Base-by-base conservation (phyloP, 2,329 filamentous ascomycete species). In the Fusarium subtropicale region DNA sequence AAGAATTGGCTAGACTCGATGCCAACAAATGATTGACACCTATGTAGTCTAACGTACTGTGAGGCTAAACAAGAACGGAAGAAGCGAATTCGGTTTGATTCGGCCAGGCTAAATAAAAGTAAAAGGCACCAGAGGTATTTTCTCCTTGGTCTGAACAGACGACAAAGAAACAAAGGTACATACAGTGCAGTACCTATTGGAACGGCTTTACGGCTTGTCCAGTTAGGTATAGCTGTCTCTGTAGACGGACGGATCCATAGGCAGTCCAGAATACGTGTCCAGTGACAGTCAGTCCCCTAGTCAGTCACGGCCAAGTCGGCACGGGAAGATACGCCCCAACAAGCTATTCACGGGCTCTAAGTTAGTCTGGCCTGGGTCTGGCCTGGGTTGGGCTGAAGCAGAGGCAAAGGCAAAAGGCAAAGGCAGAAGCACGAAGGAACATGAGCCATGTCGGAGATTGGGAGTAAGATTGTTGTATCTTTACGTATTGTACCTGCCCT, bases 281-380 rank as follows among this genome's bases (percentile, higher is more conserved):
- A 53, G 38, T 45, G 36, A 39, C 26, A 42, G n/a, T 52, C 47
- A 42, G 20, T 10, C 22, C 57, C 57, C 47, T 33, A 50, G 47
- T 48, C 58, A 63, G 31, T 44, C 53, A 50, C 66, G 61, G 66
- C 60, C 64, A 66, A 67, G 39, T 63, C 66, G 66, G 66, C 66
- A 69, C 62, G 62, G 57, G 44, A 67, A 51, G 53, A 53, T 48
- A 44, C 61, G 56, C 61, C 48, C 66, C 66, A 69, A 69, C 56
- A 66, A 59, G 30, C 41, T 53, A 64, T 60, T 44, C 53, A 60
- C 24, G 54, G 45, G 33, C 39, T 60, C 53, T 53, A 52, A 52
- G 48, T 52, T 52, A 65, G 42, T 60, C 42, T 39, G 57, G 44
- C 13, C 31, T 34, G 28, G 30, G 30, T 10, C 30, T 36, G 30